Base-by-base conservation (phyloP, 805 yeast genomes). In the Kodamaea kakaduensis region DNA sequence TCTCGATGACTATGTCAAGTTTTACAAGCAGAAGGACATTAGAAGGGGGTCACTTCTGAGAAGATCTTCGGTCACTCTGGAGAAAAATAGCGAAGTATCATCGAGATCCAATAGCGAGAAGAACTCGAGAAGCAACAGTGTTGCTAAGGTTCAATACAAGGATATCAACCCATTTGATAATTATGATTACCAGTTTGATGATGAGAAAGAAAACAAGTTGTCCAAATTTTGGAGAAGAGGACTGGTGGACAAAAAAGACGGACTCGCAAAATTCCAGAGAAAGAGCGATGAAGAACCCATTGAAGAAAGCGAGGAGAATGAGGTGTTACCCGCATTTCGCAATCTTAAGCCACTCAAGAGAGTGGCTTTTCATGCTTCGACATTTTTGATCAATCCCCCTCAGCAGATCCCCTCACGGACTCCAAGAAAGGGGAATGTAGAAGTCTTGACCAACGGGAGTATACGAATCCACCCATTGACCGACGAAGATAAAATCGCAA, bases 361-460 rank as follows among this genome's bases (percentile, higher is more conserved):
- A 26, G 72, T 67, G 8, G 69, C 69, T 3, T 67, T 67, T 37
- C 71, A 66, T 42, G 56, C 64, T 22, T 55, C 59, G 25, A 65
- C 71, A 1, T 67, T 67, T 37, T 51, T 63, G 25, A 64, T 67
- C 13, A 71, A 67, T 36, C 97, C 97, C 2, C 95, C 96, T 1
- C 97, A 89, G 52, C 96, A 88, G 54, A 84, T 89, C 42, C 97
- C 97, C 2, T 83, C 95, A 1, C 65, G 95, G 51, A 73, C 71
- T 41, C 96, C 97, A 5, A 69, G 81, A 45, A 71, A 73, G 47
- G 96, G 97, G 6, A 82, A 86, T 51, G 88, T 67, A 38, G 73
- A 77, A 45, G 64, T 78, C 1, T 49, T 70, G 33, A 59, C 71
- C n/a, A 70, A 68, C 46, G 85, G 84, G 0, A 57, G 67, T 0